Percentiles rank a stretch among this genome's conserved stretches.
Conservation (phyloP, 345 rosid genomes). For the Citrus reticulata region DNA sequence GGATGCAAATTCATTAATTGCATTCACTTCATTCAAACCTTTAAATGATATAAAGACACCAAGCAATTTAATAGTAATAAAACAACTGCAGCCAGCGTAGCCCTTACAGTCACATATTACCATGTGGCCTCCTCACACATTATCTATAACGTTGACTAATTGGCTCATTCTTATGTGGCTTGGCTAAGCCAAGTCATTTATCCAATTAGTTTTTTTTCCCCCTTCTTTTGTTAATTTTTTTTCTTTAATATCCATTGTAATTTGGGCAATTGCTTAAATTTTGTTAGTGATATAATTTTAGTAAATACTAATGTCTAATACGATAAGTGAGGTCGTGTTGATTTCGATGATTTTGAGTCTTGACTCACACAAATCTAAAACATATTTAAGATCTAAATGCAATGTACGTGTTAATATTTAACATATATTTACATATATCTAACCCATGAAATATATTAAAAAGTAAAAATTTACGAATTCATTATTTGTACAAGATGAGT, state of each 20-base stretch:
- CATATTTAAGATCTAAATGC: no score
- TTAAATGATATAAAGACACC: slow-evolving; percentile 46
- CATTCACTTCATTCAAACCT: slow-evolving; percentile 31
- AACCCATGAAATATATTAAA: no score
- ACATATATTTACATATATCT: no score
- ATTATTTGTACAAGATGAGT: no score
- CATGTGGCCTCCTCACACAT: not conserved
- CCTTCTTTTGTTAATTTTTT: not conserved
- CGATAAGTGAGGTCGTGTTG: no score
- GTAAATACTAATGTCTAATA: not conserved
- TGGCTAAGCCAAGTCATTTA: not conserved
- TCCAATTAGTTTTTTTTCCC: not conserved
- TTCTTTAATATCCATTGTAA: not conserved
- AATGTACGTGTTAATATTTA: no score
- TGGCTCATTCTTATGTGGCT: not conserved
- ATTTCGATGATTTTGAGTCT: no score
- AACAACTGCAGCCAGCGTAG: not conserved
- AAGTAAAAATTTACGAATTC: no score
- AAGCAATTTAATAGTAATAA: not conserved
- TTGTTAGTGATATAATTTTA: no score
- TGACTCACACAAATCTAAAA: no score
- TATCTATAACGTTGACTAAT: not conserved
- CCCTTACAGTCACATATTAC: not conserved
- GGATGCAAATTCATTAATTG: slow-evolving; percentile 58
- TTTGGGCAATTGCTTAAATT: no score